phyloP scores from a whole-genome alignment of 345 rosid species.

The Aurinia saxatilis region DNA sequence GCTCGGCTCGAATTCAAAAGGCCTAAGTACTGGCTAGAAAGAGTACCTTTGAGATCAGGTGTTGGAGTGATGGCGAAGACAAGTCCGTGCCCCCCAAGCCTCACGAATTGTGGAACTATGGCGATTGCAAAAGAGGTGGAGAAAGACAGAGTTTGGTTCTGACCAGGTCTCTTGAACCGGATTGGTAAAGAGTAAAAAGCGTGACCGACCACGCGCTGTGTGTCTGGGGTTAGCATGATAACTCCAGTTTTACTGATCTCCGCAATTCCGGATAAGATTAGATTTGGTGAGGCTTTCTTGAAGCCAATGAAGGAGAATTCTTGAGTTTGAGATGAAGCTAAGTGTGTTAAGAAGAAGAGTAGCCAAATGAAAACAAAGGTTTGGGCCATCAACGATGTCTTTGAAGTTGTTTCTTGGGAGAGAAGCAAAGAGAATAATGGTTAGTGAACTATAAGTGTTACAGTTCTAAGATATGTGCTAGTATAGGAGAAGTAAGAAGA shows the following conservation, averaged over 20 bases:
- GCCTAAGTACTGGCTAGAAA: constrained; percentile 68
- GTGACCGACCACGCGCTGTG: constrained; percentile 53
- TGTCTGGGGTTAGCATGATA: constrained; percentile 50
- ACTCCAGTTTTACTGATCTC: constrained; percentile 45
- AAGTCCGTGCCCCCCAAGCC: constrained; percentile 80
- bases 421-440: constrained; percentile 7
- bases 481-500: neutral
- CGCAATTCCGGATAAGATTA: constrained; percentile 46
- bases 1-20: constrained; percentile 50
- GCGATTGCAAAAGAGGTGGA: constrained; percentile 80
- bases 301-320: constrained; percentile 47
- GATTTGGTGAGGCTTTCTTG: constrained; percentile 27
- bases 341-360: constrained; percentile 22
- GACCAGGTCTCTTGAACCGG: constrained; percentile 41
- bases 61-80: constrained; percentile 62
- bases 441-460: neutral
- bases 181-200: constrained; percentile 68
- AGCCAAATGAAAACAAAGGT: constrained; percentile 23
- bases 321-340: constrained; percentile 27
- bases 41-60: constrained; percentile 38
- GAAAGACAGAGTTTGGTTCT: constrained; percentile 48
- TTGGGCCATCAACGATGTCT: constrained; percentile 26
- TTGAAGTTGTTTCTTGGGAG: constrained; percentile 3
- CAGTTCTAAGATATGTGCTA: neutral
- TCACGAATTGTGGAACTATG: constrained; percentile 51